These are phyloP conservation scores for Akebia trifoliata DNA, from an alignment of 164 flowering plant species.

Conservation along the genomic window DNA sequence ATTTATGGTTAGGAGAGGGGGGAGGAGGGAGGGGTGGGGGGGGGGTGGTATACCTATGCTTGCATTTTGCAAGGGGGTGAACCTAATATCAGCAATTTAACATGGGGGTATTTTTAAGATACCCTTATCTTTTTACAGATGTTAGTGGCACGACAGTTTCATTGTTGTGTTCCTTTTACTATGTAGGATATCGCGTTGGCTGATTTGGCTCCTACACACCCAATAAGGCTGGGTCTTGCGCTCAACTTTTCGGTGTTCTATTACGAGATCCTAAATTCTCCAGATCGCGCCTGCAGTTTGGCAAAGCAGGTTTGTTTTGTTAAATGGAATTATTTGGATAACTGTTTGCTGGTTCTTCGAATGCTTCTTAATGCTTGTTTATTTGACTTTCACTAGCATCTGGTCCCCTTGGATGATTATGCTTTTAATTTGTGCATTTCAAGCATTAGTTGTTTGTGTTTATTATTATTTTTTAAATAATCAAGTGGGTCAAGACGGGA, in stretches of 20 bases:
- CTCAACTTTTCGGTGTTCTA: conserved; percentile 80
- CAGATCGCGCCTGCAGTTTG: conserved; percentile 72
- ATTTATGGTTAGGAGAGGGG: too few relatives aligned
- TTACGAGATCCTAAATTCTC: conserved; percentile 72
- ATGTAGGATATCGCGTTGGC: conserved; percentile 64
- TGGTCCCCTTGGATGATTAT: neutral
- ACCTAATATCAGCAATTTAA: too few relatives aligned
- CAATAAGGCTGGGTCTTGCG: conserved; percentile 76
- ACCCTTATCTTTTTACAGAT: neutral
- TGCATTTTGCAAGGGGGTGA: too few relatives aligned
- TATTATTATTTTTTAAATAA: neutral
- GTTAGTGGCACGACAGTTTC: neutral
- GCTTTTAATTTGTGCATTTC: neutral
- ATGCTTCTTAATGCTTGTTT: neutral
- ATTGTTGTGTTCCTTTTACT: neutral
- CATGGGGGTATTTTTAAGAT: too few relatives aligned
- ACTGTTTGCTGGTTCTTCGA: neutral
- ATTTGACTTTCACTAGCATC: neutral
- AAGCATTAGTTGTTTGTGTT: neutral
- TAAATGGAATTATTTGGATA: neutral
- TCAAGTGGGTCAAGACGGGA: neutral
- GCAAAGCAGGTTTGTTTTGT: conserved; percentile 56
- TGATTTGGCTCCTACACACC: conserved; percentile 71
- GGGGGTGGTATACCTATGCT: too few relatives aligned
- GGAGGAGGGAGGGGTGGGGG: too few relatives aligned